These are phyloP conservation scores for Volvariella volvacea DNA, from an alignment of 1,284 basidiomycete species.

Conservation along the genomic window DNA sequence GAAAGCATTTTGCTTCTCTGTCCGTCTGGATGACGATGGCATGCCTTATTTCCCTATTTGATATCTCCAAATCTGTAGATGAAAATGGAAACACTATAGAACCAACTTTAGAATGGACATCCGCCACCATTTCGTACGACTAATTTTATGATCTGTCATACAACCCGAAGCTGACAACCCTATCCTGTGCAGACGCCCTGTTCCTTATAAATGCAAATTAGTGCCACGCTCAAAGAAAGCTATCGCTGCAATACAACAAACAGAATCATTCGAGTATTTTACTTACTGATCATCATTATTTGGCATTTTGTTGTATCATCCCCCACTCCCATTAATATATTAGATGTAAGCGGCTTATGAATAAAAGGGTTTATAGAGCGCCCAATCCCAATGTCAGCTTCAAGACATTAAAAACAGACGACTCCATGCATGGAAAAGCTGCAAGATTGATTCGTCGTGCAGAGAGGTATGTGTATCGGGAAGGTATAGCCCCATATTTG, in stretches of 20 bases:
- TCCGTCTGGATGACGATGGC: constrained; percentile 11
- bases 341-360: too few species aligned
- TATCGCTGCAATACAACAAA: neutral
- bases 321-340: too few species aligned
- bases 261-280: constrained; percentile 1
- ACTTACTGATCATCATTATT: neutral
- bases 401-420: too few species aligned
- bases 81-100: constrained; percentile 1
- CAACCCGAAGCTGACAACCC: too few species aligned
- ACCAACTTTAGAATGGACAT: constrained; percentile 8
- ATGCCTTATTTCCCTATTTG: constrained; percentile 10
- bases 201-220: constrained; percentile 3
- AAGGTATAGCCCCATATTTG: too few species aligned
- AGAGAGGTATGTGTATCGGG: too few species aligned
- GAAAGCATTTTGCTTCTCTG: constrained; percentile 10
- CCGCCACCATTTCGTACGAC: constrained; percentile 6
- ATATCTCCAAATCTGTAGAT: constrained; percentile 5
- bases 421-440: too few species aligned
- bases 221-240: constrained; percentile 2
- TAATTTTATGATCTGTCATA: too few species aligned
- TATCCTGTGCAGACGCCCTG: constrained; percentile 2
- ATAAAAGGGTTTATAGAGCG: too few species aligned
- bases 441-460: too few species aligned
- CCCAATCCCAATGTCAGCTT: too few species aligned
- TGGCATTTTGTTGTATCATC: too few species aligned